phyloP scores from a whole-genome alignment of 2,329 filamentous ascomycete species.

The Penicillium occitanis region DNA sequence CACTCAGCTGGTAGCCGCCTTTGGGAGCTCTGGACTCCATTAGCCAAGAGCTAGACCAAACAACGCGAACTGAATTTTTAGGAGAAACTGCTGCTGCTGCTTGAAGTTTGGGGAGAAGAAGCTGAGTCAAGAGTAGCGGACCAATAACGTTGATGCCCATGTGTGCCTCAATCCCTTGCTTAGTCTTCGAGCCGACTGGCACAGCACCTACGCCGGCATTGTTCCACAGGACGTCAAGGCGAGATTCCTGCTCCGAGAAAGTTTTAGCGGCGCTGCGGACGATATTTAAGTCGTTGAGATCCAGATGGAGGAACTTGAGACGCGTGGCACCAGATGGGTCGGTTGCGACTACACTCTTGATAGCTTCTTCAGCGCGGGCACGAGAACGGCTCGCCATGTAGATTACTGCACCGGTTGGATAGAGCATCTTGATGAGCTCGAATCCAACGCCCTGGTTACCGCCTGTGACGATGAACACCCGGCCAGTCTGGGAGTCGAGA shows the following conservation, averaged over 20 bases:
- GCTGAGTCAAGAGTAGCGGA: conserved; percentile 42
- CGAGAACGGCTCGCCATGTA: conserved; percentile 27
- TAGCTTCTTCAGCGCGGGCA: conserved; percentile 1
- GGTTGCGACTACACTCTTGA: background rate
- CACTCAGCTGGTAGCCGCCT: background rate
- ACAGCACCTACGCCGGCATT: conserved; percentile 43
- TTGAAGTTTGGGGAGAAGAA: conserved; percentile 34
- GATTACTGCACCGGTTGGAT: conserved; percentile 25
- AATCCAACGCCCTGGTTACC: conserved; percentile 29
- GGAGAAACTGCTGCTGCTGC: conserved; percentile 9
- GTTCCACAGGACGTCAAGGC: conserved; percentile 45
- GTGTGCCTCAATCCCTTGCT: conserved; percentile 37
- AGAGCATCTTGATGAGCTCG: conserved; percentile 29
- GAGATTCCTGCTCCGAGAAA: conserved; percentile 37
- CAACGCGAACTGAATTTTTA: conserved; percentile 35
- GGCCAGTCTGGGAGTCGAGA: conserved; percentile 24
- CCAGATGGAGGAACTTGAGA: background rate
- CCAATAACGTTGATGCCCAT: conserved; percentile 45
- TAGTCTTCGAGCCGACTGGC: conserved; percentile 34
- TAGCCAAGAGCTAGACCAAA: conserved; percentile 31
- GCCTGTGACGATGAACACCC: conserved; percentile 33
- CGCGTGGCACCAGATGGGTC: background rate
- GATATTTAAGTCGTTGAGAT: background rate
- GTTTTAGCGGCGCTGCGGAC: conserved; percentile 28
- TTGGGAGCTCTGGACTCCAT: conserved; percentile 1